These are phyloP conservation scores for Cocos nucifera DNA, from an alignment of 176 grass and related monocot species.

Conservation along the genomic window DNA sequence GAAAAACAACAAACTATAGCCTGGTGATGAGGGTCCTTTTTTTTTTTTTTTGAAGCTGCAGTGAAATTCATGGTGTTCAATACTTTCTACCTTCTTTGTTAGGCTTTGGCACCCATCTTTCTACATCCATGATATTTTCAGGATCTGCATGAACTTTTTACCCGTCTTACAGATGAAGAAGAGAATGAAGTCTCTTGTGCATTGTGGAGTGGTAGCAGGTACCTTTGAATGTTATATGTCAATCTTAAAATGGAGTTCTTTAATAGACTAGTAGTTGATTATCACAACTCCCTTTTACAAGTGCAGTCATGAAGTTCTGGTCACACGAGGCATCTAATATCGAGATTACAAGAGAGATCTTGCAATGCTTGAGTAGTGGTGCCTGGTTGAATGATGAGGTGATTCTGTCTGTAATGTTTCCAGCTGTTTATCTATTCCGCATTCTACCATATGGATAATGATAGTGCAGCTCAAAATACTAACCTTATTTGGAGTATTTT, in stretches of 20 bases:
- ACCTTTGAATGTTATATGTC: constrained; percentile 3
- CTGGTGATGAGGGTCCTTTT: too few relatives aligned
- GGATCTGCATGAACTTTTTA: constrained; percentile 40
- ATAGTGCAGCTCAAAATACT: constrained; percentile 4
- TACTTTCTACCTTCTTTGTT: constrained; percentile 7
- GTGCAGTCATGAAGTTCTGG: constrained; percentile 37
- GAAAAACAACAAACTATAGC: too few relatives aligned
- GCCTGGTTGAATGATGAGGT: constrained; percentile 86
- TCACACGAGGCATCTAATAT: constrained; percentile 52
- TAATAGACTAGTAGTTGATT: too few relatives aligned
- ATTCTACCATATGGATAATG: neutral
- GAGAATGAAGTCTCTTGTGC: constrained; percentile 36
- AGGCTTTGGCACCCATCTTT: constrained; percentile 7
- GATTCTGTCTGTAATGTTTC: constrained; percentile 11
- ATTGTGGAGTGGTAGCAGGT: constrained; percentile 38
- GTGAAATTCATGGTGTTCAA: neutral
- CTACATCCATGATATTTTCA: constrained; percentile 14
- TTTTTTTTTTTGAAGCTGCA: too few relatives aligned
- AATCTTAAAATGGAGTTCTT: neutral
- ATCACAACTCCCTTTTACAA: constrained; percentile 9
- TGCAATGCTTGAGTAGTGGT: constrained; percentile 46
- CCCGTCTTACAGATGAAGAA: constrained; percentile 51
- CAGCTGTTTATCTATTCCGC: neutral
- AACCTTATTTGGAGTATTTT: neutral
- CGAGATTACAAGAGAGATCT: constrained; percentile 45